Evolutionary conservation across 164 flowering plant species (phyloP), one percentile per base, ranked within the genome.

Genomic region (Saururus chinensis): DNA sequence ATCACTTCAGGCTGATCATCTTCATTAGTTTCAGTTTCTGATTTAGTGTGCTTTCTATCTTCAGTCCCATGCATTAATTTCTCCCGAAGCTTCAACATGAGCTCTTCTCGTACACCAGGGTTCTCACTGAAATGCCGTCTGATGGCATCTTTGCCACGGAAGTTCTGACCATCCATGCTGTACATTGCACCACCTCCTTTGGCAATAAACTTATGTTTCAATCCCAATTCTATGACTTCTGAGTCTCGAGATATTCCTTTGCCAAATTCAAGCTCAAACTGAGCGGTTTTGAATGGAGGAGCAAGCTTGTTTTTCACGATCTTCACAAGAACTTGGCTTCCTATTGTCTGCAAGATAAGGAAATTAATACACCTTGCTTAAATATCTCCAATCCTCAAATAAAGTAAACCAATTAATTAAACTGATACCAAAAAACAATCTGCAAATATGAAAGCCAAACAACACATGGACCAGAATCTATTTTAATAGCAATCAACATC

Each of bases 301-400:
- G 97, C 96, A 70, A 72, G 96, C 75, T 91, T 95, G 78, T 95
- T 95, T 70, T 91, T 91, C 64, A 95, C 88, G 51, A 95, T 66
- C 72, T 95, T 89, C 58, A 89, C 97, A n/a, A 30, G 64, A 64
- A 95, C 91, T 68, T 83, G 84, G 70, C 83, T 87, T 51, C 99
- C 99, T 16, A 79, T 26, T 4, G 74, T 81, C 97, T 93, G 80
- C 58, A 76, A 67, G 66, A 61, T 6, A 51, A 40, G n/a, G 17
- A 3, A 12, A 58, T 37, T 1, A 23, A 9, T 53, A 4, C 56
- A 30, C 37, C 6, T 30, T 6, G 37, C 37, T 2, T 30, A 2
- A 2, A 30, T 30, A 30, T 30, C 22, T 53, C 6, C 4, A 53
- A 23, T 53, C 4, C 25, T 4, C 11, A 53, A 53, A 20, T n/a